Base-by-base conservation (phyloP, 2,329 filamentous ascomycete species). In the Coniochaeta sp. region DNA sequence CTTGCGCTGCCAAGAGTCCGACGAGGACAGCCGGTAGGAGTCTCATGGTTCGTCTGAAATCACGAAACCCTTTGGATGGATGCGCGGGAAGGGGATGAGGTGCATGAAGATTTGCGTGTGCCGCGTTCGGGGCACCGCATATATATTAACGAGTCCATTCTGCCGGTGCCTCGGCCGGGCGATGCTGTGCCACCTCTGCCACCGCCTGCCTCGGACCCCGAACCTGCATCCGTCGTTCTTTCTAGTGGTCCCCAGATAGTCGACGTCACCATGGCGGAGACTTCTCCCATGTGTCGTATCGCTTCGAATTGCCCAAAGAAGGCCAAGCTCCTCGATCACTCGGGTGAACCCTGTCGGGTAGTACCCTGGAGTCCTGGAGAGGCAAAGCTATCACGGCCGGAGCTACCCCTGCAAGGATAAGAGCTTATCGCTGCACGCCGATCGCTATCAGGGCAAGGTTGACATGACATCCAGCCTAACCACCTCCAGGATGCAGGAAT, bases 1-100 rank as follows among this genome's bases (percentile, higher is more conserved):
- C 60, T 19, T 69, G 64, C 40, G 62, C 63, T 44, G 62, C 63
- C 30, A 69, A 42, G 32, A 61, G 57, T 40, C 61, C 64, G n/a
- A 69, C 54, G 9, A 64, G 28, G 40, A 66, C 57, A 19, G 57
- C 60, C n/a, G 63, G 63, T 44, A 56, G 54, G 32, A 56, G 54
- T 36, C 34, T 56, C 54, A 56, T 56, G 52, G 22, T 55, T 34
- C 26, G 55, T n/a, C 50, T 60, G 34, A 9, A 36, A n/a, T 22
- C 8, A 24, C 7, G n/a, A 7, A 24, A 24, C 16, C n/a, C 19
- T 10, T 52, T 26, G 4, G 14, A 24, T 47, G 9, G 42, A 24
- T 24, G 30, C 12, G 34, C 30, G 19, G 30, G n/a, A n/a, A 24
- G 22, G 54, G 16, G 54, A 36, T 56, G 54, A 38, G 54, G 54